Base-by-base conservation (phyloP, 305 asterid species). In the Caryopteris hybrid region DNA sequence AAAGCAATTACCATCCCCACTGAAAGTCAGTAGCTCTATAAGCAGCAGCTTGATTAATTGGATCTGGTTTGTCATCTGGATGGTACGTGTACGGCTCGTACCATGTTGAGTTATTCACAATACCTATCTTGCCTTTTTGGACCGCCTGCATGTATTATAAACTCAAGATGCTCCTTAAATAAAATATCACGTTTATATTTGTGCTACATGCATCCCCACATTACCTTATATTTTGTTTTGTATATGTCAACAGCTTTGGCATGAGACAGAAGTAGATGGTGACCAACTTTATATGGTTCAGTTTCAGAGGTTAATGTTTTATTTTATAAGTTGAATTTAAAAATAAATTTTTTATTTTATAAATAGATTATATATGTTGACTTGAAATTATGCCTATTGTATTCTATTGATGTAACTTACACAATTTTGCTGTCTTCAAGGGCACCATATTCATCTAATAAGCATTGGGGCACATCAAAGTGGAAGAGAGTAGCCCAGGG, bases 51-150 rank as follows among this genome's bases (percentile, higher is more conserved):
- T n/a, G n/a, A n/a, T n/a, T n/a, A n/a, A n/a, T n/a, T n/a, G n/a
- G n/a, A n/a, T n/a, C n/a, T n/a, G 31, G 31, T 1, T 2, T 25
- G 31, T 25, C 31, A 1, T 4, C 31, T 25, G 31, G 31, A 1
- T 2, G 0, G 41, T 58, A 3, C 1, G 10, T 0, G 10, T 27
- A 16, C 0, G 61, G 42, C 16, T 51, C 64, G 34, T 8, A 70
- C 80, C 80, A 76, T 0, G 17, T 5, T 5, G 70, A 0, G 16
- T 41, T 11, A 36, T 64, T 51, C 0, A 66, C 53, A 3, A 76
- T 47, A 8, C 80, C 80, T 6, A 76, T 76, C 18, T 50, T 25
- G 18, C 80, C 80, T n/a, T 27, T n/a, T 59, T 76, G 80, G 9
- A 25, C 36, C 3, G 17, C 66, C 79, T 74, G 53, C 8, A 67